Base-by-base conservation (phyloP, 345 rosid genomes). In the Tarenaya hassleriana region DNA sequence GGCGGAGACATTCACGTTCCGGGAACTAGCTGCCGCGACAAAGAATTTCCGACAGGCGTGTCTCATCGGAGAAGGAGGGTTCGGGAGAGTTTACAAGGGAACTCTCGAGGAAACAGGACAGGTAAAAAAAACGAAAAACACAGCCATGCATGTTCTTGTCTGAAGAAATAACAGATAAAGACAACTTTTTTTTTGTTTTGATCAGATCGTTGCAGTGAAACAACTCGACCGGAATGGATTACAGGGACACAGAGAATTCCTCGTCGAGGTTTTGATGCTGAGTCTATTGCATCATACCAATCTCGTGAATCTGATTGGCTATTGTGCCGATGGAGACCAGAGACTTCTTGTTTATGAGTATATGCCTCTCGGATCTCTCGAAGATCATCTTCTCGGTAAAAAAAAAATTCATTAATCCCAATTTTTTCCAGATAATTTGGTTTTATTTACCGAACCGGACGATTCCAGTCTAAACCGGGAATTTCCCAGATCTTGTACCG, bases 271-370 rank as follows among this genome's bases (percentile, higher is more conserved):
- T 21, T 67, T 76, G 60, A 76, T 75, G 89, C 73, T 89, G 58
- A 86, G 94, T 75, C 63, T 73, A 15, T 89, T 86, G 59, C 85
- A 77, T 64, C 88, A 89, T 75, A 82, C 83, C 10, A 89, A 89
- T 71, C 94, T 89, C 48, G 95, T 78, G 39, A 83, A 86, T 63
- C 77, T 89, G 62, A 79, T 79, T 15, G 95, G 94, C 42, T 89
- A 86, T 52, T 89, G 95, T 64, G 86, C 86, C 27, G 95, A 83
- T 43, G 95, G 97, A 58, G 95, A 89, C 68, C 97, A 89, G 41
- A 81, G 95, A 66, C 88, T 89, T 55, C 64, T 89, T 75, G 94
- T 89, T 66, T 83, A 89, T 45, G 95, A 89, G 62, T 85, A 73
- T 69, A 88, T 88, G 97, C 83, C 89, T 7, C 77, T 85, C 59